Conservation (phyloP, 169 alveolate species). For the Miamiensis avidus region DNA sequence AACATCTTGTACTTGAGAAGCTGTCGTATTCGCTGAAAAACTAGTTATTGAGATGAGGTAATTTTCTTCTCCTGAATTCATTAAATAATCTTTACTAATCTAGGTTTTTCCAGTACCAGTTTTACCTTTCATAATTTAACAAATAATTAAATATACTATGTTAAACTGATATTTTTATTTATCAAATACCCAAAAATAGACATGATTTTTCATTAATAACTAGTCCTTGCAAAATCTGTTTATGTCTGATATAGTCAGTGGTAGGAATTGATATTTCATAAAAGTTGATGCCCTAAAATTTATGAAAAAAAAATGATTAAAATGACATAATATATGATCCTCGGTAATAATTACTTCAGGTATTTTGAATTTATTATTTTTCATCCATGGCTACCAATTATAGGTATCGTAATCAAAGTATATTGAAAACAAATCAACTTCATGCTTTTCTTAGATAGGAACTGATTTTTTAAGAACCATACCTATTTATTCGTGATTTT, state of each 20-base stretch:
- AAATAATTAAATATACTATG: too few species aligned
- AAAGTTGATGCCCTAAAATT: constrained; percentile 51
- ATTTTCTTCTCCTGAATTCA: constrained; percentile 60
- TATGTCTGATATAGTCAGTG: constrained; percentile 52
- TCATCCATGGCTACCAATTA: constrained; percentile 65
- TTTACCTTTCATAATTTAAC: too few species aligned
- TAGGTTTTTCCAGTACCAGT: constrained; percentile 66
- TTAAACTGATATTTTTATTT: too few species aligned
- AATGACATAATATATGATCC: too few species aligned
- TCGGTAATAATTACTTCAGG: constrained; percentile 26
- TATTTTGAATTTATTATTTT: constrained; percentile 31
- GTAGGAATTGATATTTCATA: constrained; percentile 78
- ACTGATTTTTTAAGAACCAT: constrained; percentile 72
- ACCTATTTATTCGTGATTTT: too few species aligned
- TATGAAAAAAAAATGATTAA: too few species aligned
- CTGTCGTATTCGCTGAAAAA: constrained; percentile 59
- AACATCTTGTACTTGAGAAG: constrained; percentile 48
- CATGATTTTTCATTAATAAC: background rate
- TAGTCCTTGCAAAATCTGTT: background rate
- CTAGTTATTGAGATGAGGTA: constrained; percentile 58
- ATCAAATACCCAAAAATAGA: constrained; percentile 28
- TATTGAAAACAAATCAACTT: constrained; percentile 40
- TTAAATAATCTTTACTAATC: constrained; percentile 51
- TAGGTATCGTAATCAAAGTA: constrained; percentile 57
- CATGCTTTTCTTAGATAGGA: constrained; percentile 81